Evolutionary conservation across 768 basidiomycete genomes (phyloP).

Genomic region (Termitomyces sp.): DNA sequence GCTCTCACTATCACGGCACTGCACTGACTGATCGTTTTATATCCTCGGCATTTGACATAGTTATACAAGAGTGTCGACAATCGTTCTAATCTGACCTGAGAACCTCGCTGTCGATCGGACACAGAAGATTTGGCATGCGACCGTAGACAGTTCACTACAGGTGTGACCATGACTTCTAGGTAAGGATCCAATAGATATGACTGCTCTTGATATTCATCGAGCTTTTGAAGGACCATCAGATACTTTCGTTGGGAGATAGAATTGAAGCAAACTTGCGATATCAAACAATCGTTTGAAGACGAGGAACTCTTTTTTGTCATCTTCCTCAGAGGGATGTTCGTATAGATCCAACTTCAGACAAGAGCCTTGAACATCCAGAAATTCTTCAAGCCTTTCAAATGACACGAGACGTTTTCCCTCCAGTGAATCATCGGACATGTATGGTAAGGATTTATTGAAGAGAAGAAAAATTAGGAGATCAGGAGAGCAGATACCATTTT

Average conservation of each 20-base stretch:
- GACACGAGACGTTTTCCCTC: conserved; percentile 45
- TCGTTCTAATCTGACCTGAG: conserved; percentile 38
- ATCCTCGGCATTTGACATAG: conserved; percentile 84
- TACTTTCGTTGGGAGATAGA: neutral
- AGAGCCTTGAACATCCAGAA: conserved; percentile 42
- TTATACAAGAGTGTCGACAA: conserved; percentile 65
- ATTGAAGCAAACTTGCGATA: conserved; percentile 40
- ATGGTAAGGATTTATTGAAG: neutral
- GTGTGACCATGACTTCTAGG: conserved; percentile 72
- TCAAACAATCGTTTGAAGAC: conserved; percentile 36
- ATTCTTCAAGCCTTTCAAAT: conserved; percentile 61
- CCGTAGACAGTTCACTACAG: conserved; percentile 65
- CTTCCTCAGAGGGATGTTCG: conserved; percentile 34
- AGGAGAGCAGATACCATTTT: neutral
- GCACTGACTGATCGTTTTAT: conserved; percentile 83
- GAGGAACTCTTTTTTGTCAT: conserved; percentile 36
- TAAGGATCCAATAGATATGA: conserved; percentile 89
- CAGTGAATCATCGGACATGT: conserved; percentile 28
- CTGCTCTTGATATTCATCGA: conserved; percentile 90
- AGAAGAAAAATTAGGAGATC: neutral
- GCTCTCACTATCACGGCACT: conserved; percentile 3
- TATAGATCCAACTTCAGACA: conserved; percentile 47
- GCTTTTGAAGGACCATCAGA: conserved; percentile 35
- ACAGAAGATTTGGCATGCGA: conserved; percentile 40
- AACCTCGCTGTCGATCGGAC: conserved; percentile 22